Evolutionary conservation across 805 yeast genomes (phyloP), one percentile per base, ranked within the genome.

Genomic region (Scheffersomyces amazonensis): DNA sequence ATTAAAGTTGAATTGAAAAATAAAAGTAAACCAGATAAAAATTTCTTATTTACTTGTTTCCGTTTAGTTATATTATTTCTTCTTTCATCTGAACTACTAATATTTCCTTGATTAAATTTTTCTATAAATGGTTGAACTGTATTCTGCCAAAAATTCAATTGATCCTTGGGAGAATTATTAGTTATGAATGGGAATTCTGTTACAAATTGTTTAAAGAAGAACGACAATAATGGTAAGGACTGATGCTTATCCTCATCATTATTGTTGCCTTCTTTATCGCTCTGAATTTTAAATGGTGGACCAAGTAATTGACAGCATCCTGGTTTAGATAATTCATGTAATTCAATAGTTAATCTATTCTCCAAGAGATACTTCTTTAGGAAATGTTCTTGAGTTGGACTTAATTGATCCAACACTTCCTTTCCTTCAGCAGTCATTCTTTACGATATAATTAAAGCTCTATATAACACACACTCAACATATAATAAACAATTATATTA

Each of bases 121-220:
- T 89, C 95, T 52, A 83, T 76, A 52, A 90, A 87, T 18, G 81
- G 81, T 60, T 90, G 96, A 0, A 89, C 81, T 34, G 83, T 81
- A 32, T 66, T 70, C 35, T 78, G 77, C 96, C 97, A 91, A 52
- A 91, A 87, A 35, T 42, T 42, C 12, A 22, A 16, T 48, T 78
- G 78, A 31, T 75, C 73, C 31, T 76, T 71, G 29, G 72, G 62
- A 1, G 69, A 49, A 35, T 68, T 62, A 35, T 64, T 65, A 15
- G 80, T 60, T 22, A 93, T 66, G 52, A 89, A 82, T 0, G 99
- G 98, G 49, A 91, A 83, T 1, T 83, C 76, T 36, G 71, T 67
- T 2, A 90, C 59, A 42, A 81, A 83, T 31, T 77, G 66, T 34
- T 69, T 58, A 55, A 90, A 80, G 43, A 87, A 75, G 60, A 74